Percentiles rank a stretch among this genome's conserved stretches.
Evolutionary conservation across 768 basidiomycete genomes (phyloP).

Genomic region (Leccinum ochraceum): DNA sequence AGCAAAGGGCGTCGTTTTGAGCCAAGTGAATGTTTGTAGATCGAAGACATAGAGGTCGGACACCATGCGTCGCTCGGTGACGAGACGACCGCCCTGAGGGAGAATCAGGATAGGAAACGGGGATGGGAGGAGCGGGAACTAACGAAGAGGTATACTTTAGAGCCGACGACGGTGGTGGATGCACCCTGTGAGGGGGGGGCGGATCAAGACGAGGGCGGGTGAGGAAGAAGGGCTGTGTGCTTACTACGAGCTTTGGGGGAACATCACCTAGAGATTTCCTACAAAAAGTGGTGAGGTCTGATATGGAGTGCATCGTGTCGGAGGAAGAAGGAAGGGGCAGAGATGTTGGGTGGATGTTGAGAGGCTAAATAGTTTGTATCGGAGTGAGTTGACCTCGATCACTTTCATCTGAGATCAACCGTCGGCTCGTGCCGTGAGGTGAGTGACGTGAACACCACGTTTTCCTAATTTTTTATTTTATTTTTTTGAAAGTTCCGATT

Average conservation of each 20-base stretch:
- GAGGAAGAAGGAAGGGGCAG: constrained; percentile 9
- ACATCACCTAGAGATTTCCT: constrained; percentile 84
- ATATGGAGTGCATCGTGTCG: constrained; percentile 70
- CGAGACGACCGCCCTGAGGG: constrained; percentile 78
- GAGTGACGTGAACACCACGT: constrained; percentile 28
- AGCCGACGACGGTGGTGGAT: constrained; percentile 86
- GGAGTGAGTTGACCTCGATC: constrained; percentile 15
- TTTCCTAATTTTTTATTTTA: no score
- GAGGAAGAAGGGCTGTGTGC: constrained; percentile 22
- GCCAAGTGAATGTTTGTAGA: constrained; percentile 80
- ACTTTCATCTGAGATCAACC: constrained; percentile 31
- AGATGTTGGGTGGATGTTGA: constrained; percentile 12
- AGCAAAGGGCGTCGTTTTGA: constrained; percentile 55
- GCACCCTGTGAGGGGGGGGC: constrained; percentile 58
- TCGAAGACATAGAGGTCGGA: constrained; percentile 91
- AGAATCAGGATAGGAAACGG: not conserved
- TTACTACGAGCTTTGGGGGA: constrained; percentile 83
- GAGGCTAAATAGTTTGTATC: constrained; percentile 14
- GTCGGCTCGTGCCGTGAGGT: constrained; percentile 22
- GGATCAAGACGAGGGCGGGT: not conserved
- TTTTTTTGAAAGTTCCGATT: not conserved
- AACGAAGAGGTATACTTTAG: constrained; percentile 89
- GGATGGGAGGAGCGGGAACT: constrained; percentile 26
- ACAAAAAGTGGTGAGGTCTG: constrained; percentile 86
- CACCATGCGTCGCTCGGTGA: constrained; percentile 85